Base-by-base conservation (phyloP, 2,329 filamentous ascomycete genomes). In the Pyrenochaeta sp. region DNA sequence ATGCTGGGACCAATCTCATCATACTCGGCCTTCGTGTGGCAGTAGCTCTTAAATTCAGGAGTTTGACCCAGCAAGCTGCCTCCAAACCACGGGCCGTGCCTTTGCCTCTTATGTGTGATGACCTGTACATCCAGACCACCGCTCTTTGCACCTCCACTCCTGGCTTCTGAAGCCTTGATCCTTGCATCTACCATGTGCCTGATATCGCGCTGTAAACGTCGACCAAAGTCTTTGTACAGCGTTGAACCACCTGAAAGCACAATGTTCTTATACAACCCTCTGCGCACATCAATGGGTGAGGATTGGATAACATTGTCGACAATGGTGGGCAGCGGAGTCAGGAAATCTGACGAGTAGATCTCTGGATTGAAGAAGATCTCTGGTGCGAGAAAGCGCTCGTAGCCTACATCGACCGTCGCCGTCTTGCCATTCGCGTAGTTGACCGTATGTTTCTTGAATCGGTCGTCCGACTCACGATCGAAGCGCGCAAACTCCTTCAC, bases 311-410 rank as follows among this genome's bases (percentile, higher is more conserved):
- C 95, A 51, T 90, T 90, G 74, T 99, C 95, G 58, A 99, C 96
- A 45, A 99, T 95, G 45, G 86, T 90, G 20, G 95, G 95, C 7
- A 99, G 85, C 12, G 95, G 95, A 11, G 95, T 99, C 63, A 99
- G 82, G 82, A 99, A 99, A 75, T 99, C 95, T 64, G 94, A 98
- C 58, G 92, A 97, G 84, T 98, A 98, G 71, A 99, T 99, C 81
- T 99, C 95, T 27, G 95, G 95, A 79, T 99, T 99, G 87, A 99
- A 99, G 81, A 99, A 99, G 73, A 99, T 99, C 78, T 99, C 95
- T 20, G 96, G 96, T 2, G 95, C 95, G 55, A 99, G 84, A 84
- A 99, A 99, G 30, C 95, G 90, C 78, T 99, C 95, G 79, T 98
- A 99, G 47, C 95, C 95, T 47, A 99, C 91, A 69, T 99, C 96